Base-by-base conservation (phyloP, 2,329 filamentous ascomycete genomes). In the Colletotrichum sp. region DNA sequence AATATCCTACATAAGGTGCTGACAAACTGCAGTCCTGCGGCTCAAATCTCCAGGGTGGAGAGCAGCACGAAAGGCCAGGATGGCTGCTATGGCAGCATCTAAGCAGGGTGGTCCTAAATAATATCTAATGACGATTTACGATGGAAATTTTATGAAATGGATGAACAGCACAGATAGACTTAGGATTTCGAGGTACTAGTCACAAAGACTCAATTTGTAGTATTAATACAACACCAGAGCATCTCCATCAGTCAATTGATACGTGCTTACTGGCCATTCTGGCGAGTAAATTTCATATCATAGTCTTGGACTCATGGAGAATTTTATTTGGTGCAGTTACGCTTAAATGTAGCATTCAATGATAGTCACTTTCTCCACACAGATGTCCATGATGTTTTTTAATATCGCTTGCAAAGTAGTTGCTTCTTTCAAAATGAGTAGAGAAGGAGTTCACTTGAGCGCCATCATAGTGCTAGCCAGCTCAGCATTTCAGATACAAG, bases 31-130 rank as follows among this genome's bases (percentile, higher is more conserved):
- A 75, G 73, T 75, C 2, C 26, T 75, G 34, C 62, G 69, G 32
- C 7, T 75, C 10, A 75, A 75, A 58, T 75, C 73, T 38, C 73
- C 73, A 3, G 73, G 69, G n/a, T 75, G 73, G 73, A 68, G 73
- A 14, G 73, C 73, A 9, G 73, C 69, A 18, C 63, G 73, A 7
- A 75, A 75, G 24, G 73, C 73, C 43, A 75, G 52, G 48, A 75
- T 75, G 73, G 73, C 63, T 7, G 73, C 69, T 10, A 69, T 48
- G 61, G 66, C 71, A 12, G 71, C 71, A n/a, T 52, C 72, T 5
- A 73, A 59, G 69, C 69, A 67, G 21, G 63, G 58, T 4, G 69
- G 69, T 1, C 48, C 56, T 26, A 75, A 59, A 71, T 75, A n/a
- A 63, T 18, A 66, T 13, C 3, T 38, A 14, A 71, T 32, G 7